Base-by-base conservation (phyloP, 208 protist species). In the Wallacemonas sp. region DNA sequence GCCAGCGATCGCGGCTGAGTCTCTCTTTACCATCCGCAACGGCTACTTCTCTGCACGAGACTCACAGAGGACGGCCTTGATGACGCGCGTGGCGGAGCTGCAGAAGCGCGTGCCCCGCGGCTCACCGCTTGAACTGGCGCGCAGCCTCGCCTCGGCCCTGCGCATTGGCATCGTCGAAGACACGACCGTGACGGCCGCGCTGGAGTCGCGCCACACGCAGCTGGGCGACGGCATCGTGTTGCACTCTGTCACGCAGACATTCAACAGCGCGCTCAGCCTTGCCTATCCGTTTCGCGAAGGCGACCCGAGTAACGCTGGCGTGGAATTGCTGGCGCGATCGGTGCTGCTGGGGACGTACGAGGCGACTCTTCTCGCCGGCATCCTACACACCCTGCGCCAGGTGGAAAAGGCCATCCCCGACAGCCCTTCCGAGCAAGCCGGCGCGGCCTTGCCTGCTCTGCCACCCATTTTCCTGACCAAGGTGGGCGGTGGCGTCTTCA, bases 401-500 rank as follows among this genome's bases (percentile, higher is more conserved):
- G 29, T 70, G 34, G 61, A 76, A 24, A 38, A 44, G 41, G 49
- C 47, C 11, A 26, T 41, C 38, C 1, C 23, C 23, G 23, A 6
- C n/a, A n/a, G n/a, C n/a, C n/a, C n/a, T n/a, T n/a, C n/a, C n/a
- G n/a, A n/a, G n/a, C n/a, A n/a, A n/a, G n/a, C n/a, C 19, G 26
- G 8, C 6, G 19, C 36, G 23, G 32, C 1, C 9, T 16, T 56
- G n/a, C 62, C 47, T 9, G 30, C 71, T 14, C 68, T 72, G 23
- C 56, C 43, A 17, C 76, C 76, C 0, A 70, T 83, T 11, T 83
- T 83, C 57, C 70, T 87, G 26, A 81, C 80, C 12, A 84, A 82
- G 41, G 74, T 83, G 5, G 81, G 76, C 39, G 81, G 81, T 9
- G 81, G 81, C 32, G 81, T 81, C 29, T 84, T 87, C 46, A 27